Base-by-base conservation (phyloP, 2,329 filamentous ascomycete species). In the Rhynchosporium graminicola region DNA sequence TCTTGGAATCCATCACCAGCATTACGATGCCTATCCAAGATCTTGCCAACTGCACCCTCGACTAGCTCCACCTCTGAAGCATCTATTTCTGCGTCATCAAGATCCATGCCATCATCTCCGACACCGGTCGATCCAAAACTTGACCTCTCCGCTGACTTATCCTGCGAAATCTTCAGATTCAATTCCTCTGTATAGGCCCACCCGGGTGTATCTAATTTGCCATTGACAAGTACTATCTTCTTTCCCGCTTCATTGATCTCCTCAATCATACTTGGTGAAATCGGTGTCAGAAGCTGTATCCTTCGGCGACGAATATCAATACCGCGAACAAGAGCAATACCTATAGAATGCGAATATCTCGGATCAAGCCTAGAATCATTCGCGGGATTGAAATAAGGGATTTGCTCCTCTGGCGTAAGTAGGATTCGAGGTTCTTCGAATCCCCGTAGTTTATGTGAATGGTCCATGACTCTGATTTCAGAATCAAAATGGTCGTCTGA, bases 151-250 rank as follows among this genome's bases (percentile, higher is more conserved):
- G 65, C 59, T 13, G 65, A 57, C 36, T 72, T 69, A 28, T 61
- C 63, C 3, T 58, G 10, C 15, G 43, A 48, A 10, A 59, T 60
- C 40, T 62, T 67, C 38, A 74, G 68, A 66, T 85, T 81, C 15
- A 87, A 67, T 42, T 87, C 83, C 71, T 91, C 88, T 0, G 84
- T 83, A 65, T 89, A 90, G 1, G 87, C 86, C 87, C 88, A 91
- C 3, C 80, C 85, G 0, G 88, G 87, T 1, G 83, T 77, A 69
- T 91, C 89, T 60, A 90, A 84, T 67, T 83, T 87, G 2, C 89
- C 89, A 59, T 87, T 82, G 0, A 91, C 81, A 3, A 92, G 78
- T 3, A 90, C 82, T 15, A 90, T 76, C 15, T 80, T 76, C 38
- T 79, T 77, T 0, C 80, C 81, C 33, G 74, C 73, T 7, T 75